These are phyloP conservation scores for Pleurotus sapidus DNA, from an alignment of 768 basidiomycete species.

Conservation along the genomic window DNA sequence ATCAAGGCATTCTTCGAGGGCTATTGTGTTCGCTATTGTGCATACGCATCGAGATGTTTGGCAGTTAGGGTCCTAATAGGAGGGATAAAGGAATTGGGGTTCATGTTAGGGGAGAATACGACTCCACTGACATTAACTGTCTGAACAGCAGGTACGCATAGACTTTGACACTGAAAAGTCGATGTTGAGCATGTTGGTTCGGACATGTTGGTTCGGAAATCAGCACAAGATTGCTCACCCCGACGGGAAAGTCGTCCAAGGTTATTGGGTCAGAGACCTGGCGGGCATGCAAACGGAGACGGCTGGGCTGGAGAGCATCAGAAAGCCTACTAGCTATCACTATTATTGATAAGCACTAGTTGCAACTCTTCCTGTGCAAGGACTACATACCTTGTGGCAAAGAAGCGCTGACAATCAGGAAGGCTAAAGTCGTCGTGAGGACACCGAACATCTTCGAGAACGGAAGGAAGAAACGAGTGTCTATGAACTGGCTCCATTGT, in stretches of 20 bases:
- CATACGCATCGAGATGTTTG: background rate
- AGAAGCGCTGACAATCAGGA: too few relatives aligned
- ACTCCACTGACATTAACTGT: background rate
- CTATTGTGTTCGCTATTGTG: background rate
- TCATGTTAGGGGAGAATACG: background rate
- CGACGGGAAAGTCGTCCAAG: background rate
- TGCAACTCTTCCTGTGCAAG: too few relatives aligned
- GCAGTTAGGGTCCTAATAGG: conserved; percentile 1
- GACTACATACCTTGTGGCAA: too few relatives aligned
- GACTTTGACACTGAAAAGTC: background rate
- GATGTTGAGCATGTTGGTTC: too few relatives aligned
- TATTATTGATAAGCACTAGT: too few relatives aligned
- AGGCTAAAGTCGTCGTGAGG: too few relatives aligned
- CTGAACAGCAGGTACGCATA: background rate
- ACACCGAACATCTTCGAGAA: too few relatives aligned
- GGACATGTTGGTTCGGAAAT: background rate
- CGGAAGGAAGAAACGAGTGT: too few relatives aligned
- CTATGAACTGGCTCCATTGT: too few relatives aligned
- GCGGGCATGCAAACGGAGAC: background rate
- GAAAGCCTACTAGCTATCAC: too few relatives aligned
- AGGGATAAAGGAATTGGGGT: background rate
- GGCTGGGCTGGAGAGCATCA: background rate
- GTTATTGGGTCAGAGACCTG: background rate
- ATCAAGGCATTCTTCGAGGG: background rate
- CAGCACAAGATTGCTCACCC: background rate